Evolutionary conservation across 2,329 filamentous ascomycete species (phyloP), one percentile per base, ranked within the genome.

Genomic region (Fusarium oxysporum): DNA sequence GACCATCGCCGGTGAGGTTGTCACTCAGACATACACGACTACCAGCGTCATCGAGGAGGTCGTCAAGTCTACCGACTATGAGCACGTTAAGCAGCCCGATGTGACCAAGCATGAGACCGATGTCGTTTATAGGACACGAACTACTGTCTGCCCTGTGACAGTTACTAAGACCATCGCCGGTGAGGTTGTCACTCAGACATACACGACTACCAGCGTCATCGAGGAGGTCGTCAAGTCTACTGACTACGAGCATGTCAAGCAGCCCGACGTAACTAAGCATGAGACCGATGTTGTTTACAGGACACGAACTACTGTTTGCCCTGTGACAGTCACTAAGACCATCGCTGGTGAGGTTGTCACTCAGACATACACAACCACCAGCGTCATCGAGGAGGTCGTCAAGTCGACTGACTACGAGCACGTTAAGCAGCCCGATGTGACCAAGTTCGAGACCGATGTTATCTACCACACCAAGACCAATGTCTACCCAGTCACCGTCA

Each of bases 391-490:
- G 59, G 77, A 25, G 25, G 25, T 25, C 25, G 25, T 25, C 25
- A 25, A 25, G 25, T 25, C 25, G 1, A 25, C 25, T 6, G 25
- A 25, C 25, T 25, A 25, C 25, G 76, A 81, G 67, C 79, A 80
- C 0, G 78, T 77, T 11, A 80, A 83, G 30, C 51, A 65, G 38
- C 65, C 71, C 16, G 79, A 79, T 43, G 79, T 80, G n/a, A 84
- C 82, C 12, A 71, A 81, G 70, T 81, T 80, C 2, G 76, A 77
- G 13, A 58, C 57, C 14, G 62, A 79, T 62, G 76, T 82, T 16
- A 79, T 78, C 21, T 82, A 84, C 72, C 79, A 77, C 12, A 86
- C 84, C 25, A 65, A 82, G 53, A 87, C 85, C 19, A 81, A 80
- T 21, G 78, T 86, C 12, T 84, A 82, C 77, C 85, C 85, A 14